phyloP scores from a whole-genome alignment of 805 yeast species.

The Kazachstania taianensis region DNA sequence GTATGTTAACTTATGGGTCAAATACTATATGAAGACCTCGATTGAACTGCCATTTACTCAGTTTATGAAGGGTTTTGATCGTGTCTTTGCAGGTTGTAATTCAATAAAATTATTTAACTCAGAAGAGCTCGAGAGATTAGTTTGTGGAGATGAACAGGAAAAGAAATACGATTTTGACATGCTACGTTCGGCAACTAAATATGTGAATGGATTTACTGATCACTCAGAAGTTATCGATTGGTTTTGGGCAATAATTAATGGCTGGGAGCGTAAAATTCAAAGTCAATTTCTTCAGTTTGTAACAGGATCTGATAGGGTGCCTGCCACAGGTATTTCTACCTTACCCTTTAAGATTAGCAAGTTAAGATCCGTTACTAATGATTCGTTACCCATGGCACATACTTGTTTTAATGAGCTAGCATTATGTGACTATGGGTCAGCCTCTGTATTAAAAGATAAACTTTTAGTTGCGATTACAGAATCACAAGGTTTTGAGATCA shows the following conservation, averaged over 20 bases:
- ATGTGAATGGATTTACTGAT: constrained; percentile 48
- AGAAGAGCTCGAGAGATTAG: constrained; percentile 65
- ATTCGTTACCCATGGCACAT: constrained; percentile 73
- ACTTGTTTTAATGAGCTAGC: constrained; percentile 92
- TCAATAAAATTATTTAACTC: constrained; percentile 73
- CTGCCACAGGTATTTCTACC: constrained; percentile 83
- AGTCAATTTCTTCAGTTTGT: constrained; percentile 61
- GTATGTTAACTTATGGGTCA: constrained; percentile 55
- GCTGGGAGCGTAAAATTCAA: constrained; percentile 41
- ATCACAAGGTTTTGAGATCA: constrained; percentile 78
- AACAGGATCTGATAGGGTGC: constrained; percentile 86
- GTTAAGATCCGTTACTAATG: constrained; percentile 31
- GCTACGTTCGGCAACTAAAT: constrained; percentile 62
- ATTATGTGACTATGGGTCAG: constrained; percentile 51
- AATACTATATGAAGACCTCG: constrained; percentile 48
- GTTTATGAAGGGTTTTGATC: constrained; percentile 60
- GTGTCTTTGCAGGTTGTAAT: constrained; percentile 64
- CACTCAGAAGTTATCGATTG: constrained; percentile 44
- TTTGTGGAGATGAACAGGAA: constrained; percentile 65
- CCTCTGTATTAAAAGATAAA: constrained; percentile 47
- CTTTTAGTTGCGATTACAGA: constrained; percentile 62
- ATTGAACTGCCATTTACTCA: constrained; percentile 43
- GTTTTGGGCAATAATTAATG: constrained; percentile 67
- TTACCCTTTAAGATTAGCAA: constrained; percentile 62
- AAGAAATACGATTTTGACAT: constrained; percentile 47